These are phyloP conservation scores for Kodamaea restingae DNA, from an alignment of 805 yeast species.

Conservation along the genomic window DNA sequence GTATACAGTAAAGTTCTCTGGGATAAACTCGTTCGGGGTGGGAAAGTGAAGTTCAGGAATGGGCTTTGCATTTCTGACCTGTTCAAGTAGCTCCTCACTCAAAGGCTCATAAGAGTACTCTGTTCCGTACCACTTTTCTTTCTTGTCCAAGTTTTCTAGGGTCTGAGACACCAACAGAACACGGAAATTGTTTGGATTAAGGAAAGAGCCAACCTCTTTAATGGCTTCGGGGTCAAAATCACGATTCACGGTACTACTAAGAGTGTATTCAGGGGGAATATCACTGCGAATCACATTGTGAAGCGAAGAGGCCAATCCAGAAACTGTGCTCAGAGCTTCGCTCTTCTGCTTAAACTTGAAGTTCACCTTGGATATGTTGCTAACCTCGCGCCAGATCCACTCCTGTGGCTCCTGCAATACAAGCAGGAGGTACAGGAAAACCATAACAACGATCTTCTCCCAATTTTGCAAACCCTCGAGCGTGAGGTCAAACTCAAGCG, in stretches of 20 bases:
- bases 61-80: constrained; percentile 26
- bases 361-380: constrained; percentile 59
- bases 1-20: constrained; percentile 67
- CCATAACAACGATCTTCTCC: constrained; percentile 51
- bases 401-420: constrained; percentile 59
- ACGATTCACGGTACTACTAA: constrained; percentile 54
- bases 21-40: constrained; percentile 71
- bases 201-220: constrained; percentile 41
- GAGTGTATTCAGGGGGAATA: constrained; percentile 58
- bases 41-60: constrained; percentile 54
- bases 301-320: constrained; percentile 57
- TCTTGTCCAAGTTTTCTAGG: constrained; percentile 41
- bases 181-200: constrained; percentile 60
- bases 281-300: constrained; percentile 38
- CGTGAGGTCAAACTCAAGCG: constrained; percentile 74
- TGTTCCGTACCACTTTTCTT: constrained; percentile 90
- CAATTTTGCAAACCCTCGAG: constrained; percentile 63
- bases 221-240: constrained; percentile 57
- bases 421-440: constrained; percentile 73
- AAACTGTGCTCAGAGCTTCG: constrained; percentile 68
- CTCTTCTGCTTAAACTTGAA: constrained; percentile 81
- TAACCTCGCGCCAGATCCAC: constrained; percentile 78
- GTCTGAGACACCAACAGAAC: constrained; percentile 50
- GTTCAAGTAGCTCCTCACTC: constrained; percentile 32
- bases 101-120: constrained; percentile 55